phyloP scores from a whole-genome alignment of 179 eudicot species.

The Vitellaria paradoxa region DNA sequence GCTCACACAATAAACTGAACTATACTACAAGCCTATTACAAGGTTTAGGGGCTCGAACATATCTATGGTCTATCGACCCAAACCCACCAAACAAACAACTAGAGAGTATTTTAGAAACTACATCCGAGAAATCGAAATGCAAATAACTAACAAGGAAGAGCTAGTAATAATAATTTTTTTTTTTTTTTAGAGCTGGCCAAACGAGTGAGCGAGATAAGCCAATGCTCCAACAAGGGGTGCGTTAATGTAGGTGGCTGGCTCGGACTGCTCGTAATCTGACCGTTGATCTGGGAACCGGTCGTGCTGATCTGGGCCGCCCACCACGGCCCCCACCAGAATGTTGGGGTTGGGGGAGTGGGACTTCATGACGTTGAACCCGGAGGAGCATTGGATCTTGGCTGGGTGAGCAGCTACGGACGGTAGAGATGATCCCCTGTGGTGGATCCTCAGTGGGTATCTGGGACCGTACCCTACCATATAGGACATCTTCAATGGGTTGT shows the following conservation, averaged over 20 bases:
- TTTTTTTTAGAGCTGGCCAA: conserved; percentile 58
- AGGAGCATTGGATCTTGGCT: conserved; percentile 74
- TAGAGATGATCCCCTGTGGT: conserved; percentile 92
- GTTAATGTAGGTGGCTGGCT: conserved; percentile 85
- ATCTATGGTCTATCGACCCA: no score
- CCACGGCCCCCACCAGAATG: conserved; percentile 69
- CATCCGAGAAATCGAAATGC: no score
- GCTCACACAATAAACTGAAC: no score
- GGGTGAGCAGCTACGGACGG: conserved; percentile 77
- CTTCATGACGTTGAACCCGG: conserved; percentile 65
- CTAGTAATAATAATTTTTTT: no score
- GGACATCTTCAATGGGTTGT: conserved; percentile 87
- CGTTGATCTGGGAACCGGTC: conserved; percentile 79
- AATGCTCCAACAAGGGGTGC: conserved; percentile 95
- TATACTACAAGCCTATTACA: no score
- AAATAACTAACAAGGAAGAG: no score
- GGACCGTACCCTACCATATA: conserved; percentile 97
- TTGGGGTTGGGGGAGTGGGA: conserved; percentile 84
- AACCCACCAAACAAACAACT: no score
- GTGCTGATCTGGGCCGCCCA: conserved; percentile 84
- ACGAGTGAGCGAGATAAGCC: conserved; percentile 94
- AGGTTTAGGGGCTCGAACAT: no score
- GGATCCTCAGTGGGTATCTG: conserved; percentile 75
- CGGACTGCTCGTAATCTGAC: conserved; percentile 86
- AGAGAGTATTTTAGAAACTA: no score